Base-by-base conservation (phyloP, 2,329 filamentous ascomycete genomes). In the Hymenotorrendiella dingleyae region DNA sequence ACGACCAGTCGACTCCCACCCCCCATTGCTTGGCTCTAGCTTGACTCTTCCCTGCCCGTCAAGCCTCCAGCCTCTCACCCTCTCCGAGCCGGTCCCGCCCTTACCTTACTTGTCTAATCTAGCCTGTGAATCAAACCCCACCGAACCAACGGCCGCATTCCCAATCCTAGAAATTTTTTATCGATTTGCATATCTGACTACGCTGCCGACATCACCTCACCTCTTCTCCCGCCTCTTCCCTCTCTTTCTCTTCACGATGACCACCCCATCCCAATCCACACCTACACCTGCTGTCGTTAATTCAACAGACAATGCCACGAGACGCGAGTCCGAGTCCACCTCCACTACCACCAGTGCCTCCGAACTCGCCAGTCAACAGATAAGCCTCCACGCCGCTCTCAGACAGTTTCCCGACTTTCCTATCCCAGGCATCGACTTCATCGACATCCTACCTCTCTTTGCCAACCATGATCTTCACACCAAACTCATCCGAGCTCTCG, bases 401-500 rank as follows among this genome's bases (percentile, higher is more conserved):
- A 86, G 86, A 67, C 82, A 89, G 65, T 94, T 88, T 70, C 80
- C 82, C 60, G 88, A 97, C 73, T 97, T 96, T 71, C 91, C 91
- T 46, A 82, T 84, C 54, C 82, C 85, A 34, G 91, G 93, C 65
- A 91, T 98, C 62, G 76, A 94, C 60, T 98, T 98, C 68, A 88
- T 96, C 71, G 93, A 98, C 64, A 97, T 98, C 68, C 83, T 98
- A 67, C 93, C 93, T 48, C 83, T 97, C 62, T 97, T 98, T 73
- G 81, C 86, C 64, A 76, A 88, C 61, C 80, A 82, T 42, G 62
- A 65, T 39, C 73, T 86, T 48, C 91, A 96, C 69, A 73, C 77
- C 55, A 75, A 80, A 43, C 82, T 98, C 46, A 73, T 96, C 64
- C 78, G 82, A 58, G 87, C 88, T 36, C 84, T 97, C 55, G 86